Evolutionary conservation across 2,329 filamentous ascomycete species (phyloP).

Genomic region (Zasmidium citrigriseum): DNA sequence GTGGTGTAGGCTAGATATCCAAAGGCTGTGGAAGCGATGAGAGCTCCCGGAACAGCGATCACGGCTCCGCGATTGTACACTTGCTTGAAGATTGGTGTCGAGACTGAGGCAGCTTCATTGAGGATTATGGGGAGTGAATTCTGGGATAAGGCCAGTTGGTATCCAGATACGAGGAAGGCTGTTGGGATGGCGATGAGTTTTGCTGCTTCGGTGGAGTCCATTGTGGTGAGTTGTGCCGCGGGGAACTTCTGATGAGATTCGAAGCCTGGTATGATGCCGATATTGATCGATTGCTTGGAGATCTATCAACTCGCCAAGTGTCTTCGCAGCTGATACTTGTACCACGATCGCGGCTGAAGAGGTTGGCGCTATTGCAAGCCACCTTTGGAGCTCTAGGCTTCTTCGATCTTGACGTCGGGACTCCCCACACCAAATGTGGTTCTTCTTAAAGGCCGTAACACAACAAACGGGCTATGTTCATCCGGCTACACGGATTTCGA

Average conservation of each 20-base stretch:
- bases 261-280: too few relatives aligned
- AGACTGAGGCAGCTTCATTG: background rate
- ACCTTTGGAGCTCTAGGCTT: background rate
- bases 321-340: background rate
- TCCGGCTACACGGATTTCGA: background rate
- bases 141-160: background rate
- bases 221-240: background rate
- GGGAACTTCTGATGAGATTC: too few relatives aligned
- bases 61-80: background rate
- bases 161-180: background rate
- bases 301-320: too few relatives aligned
- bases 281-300: too few relatives aligned
- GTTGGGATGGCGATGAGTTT: background rate
- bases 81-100: constrained; percentile 1
- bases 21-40: background rate
- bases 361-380: background rate
- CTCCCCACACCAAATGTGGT: background rate
- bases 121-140: background rate
- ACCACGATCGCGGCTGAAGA: background rate
- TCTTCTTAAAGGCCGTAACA: background rate
- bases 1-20: constrained; percentile 1
- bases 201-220: constrained; percentile 1
- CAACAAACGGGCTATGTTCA: background rate
- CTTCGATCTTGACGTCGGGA: background rate
- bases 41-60: background rate